A percentile compares a stretch with the other conserved stretches of the same genome.
These are phyloP conservation scores for Heliamphora exappendiculata DNA, from an alignment of 148 eudicot genomes.

Conservation along the genomic window DNA sequence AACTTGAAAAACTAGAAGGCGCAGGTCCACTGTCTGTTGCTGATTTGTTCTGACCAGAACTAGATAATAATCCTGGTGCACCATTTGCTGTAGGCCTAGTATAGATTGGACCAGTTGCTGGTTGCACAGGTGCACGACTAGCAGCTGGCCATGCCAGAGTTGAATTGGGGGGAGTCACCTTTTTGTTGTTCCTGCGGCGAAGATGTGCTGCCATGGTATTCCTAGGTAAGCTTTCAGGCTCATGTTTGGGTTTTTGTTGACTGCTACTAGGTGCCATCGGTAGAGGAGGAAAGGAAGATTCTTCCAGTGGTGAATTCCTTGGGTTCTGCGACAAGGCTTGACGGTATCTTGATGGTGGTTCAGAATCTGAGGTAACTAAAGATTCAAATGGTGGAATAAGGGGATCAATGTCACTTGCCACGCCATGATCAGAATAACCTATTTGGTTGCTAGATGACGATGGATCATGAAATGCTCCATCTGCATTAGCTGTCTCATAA, in stretches of 20 bases:
- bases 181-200: constrained; percentile 40
- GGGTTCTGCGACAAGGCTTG: constrained; percentile 65
- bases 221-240: constrained; percentile 32
- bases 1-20: constrained; percentile 42
- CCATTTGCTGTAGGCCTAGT: constrained; percentile 24
- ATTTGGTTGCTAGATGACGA: constrained; percentile 29
- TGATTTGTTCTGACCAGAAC: constrained; percentile 35
- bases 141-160: constrained; percentile 44
- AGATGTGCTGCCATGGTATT: constrained; percentile 68
- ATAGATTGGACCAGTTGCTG: constrained; percentile 13
- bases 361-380: constrained; percentile 48
- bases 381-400: constrained; percentile 62
- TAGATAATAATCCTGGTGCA: constrained; percentile 27
- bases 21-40: constrained; percentile 23
- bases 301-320: constrained; percentile 39
- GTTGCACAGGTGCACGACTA: constrained; percentile 21
- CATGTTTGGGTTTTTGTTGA: constrained; percentile 41
- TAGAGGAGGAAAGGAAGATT: constrained; percentile 84
- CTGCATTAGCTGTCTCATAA: constrained; percentile 39
- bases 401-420: constrained; percentile 31
- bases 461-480: constrained; percentile 27
- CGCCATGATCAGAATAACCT: constrained; percentile 20
- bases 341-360: constrained; percentile 66
- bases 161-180: constrained; percentile 30
- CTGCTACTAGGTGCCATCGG: constrained; percentile 36